Conservation (phyloP, 768 basidiomycete genomes). For the Fistulinella prunicolor region DNA sequence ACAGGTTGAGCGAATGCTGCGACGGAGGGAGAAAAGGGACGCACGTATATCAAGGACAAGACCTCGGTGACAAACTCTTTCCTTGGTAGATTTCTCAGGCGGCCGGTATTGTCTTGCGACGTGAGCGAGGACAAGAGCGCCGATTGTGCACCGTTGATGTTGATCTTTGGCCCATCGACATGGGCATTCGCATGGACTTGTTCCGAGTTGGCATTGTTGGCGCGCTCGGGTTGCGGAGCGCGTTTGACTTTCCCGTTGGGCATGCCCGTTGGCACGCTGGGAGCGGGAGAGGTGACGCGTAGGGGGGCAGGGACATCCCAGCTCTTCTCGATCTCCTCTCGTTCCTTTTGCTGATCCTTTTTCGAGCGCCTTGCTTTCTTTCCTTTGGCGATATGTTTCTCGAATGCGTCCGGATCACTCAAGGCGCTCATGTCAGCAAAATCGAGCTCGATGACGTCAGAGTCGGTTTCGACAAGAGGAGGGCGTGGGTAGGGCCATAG, state of each 20-base stretch:
- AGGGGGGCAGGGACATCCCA: conserved; percentile 52
- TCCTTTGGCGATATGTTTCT: conserved; percentile 29
- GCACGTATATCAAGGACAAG: conserved; percentile 58
- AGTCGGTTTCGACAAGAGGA: conserved; percentile 40
- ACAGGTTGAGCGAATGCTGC: neutral
- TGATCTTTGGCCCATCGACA: conserved; percentile 11
- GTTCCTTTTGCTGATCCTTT: conserved; percentile 38
- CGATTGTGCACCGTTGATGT: conserved; percentile 18
- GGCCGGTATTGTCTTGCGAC: conserved; percentile 14
- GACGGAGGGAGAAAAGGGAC: conserved; percentile 18
- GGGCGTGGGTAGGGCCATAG: conserved; percentile 68
- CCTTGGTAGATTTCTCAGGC: conserved; percentile 36
- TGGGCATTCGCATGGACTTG: neutral
- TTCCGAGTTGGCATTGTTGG: conserved; percentile 4
- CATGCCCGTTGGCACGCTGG: conserved; percentile 4
- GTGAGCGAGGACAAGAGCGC: conserved; percentile 27
- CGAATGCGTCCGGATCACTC: conserved; percentile 62
- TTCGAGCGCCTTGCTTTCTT: conserved; percentile 26
- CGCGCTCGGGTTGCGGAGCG: conserved; percentile 3
- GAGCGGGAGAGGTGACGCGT: conserved; percentile 15
- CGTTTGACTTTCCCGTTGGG: conserved; percentile 28
- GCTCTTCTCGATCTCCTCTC: conserved; percentile 54
- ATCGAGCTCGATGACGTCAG: conserved; percentile 72
- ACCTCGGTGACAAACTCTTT: conserved; percentile 61
- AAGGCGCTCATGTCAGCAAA: conserved; percentile 71